Base-by-base conservation (phyloP, 164 flowering plant genomes). In the Vitis labrusca region DNA sequence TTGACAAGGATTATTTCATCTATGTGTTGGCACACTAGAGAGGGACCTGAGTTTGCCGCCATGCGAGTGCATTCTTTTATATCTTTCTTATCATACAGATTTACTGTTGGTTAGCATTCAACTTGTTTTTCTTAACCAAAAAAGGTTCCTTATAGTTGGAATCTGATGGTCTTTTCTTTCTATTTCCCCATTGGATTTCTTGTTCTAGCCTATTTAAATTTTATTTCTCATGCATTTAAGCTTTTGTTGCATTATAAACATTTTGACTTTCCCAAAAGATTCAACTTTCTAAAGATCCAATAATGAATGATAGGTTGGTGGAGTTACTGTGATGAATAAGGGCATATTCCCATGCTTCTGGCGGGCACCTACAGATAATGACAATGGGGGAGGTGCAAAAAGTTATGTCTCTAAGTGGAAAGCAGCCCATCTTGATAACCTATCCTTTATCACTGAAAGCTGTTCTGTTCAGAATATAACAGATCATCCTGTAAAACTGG, bases 351-450 rank as follows among this genome's bases (percentile, higher is more conserved):
- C 99, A 27, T 93, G 97, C 89, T 89, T 95, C 68, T 95, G 99
- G 99, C 76, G 99, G 68, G 99, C 99, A 58, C 97, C 94, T 7
- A 95, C 93, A 10, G 99, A 95, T 71, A 95, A 95, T 74, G 99
- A 95, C 81, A 91, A 89, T 73, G 99, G 99, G 12, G 99, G 98
- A 68, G 91, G 71, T 19, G 61, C 64, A 56, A 50, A 72, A 59
- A 90, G 98, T 83, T 91, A 95, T 68, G 75, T 78, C 19, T 82
- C 92, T 19, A 83, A 68, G 76, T 95, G 99, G 99, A 88, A 84
- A 76, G 85, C 84, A 64, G 87, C 94, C 37, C 72, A 64, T 64
- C 82, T 95, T 50, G 86, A 91, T 76, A 77, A 74, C 74, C 50
- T 91, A 59, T 48, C 57, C 49, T 85, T 90, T 74, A 50, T 67